phyloP scores from a whole-genome alignment of 345 rosid genomes.

The Sisymbrium irio region DNA sequence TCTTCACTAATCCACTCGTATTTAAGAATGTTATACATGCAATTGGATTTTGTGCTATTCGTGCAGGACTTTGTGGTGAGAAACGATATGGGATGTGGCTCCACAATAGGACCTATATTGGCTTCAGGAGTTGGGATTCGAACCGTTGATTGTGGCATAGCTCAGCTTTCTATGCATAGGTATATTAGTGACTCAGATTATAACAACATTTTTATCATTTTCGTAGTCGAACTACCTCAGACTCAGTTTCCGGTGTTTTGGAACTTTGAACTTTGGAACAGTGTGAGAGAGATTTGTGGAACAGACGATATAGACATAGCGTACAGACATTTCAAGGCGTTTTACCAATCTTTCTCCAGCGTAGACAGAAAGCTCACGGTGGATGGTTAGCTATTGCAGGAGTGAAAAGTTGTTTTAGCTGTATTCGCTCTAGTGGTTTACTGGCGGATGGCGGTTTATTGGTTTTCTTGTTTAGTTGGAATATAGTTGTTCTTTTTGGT shows the following conservation, averaged over 20 bases:
- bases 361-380: constrained; percentile 62
- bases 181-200: constrained; percentile 18
- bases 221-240: background rate
- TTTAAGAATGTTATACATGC: background rate
- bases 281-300: constrained; percentile 87
- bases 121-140: constrained; percentile 91
- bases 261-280: constrained; percentile 33
- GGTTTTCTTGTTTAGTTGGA: background rate
- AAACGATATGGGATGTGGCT: constrained; percentile 98
- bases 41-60: background rate
- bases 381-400: constrained; percentile 38
- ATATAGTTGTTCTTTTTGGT: background rate
- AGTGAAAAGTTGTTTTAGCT: background rate
- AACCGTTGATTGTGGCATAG: constrained; percentile 91
- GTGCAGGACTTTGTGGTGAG: constrained; percentile 90
- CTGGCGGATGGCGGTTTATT: background rate
- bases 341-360: constrained; percentile 64
- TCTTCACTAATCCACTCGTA: background rate
- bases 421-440: background rate
- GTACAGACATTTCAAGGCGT: constrained; percentile 90
- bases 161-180: constrained; percentile 99
- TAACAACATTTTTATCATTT: background rate
- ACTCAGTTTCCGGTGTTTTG: background rate
- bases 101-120: constrained; percentile 94
- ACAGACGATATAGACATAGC: constrained; percentile 80